Evolutionary conservation across 331 rosid genomes (phyloP).

Genomic region (Quercus phellos): DNA sequence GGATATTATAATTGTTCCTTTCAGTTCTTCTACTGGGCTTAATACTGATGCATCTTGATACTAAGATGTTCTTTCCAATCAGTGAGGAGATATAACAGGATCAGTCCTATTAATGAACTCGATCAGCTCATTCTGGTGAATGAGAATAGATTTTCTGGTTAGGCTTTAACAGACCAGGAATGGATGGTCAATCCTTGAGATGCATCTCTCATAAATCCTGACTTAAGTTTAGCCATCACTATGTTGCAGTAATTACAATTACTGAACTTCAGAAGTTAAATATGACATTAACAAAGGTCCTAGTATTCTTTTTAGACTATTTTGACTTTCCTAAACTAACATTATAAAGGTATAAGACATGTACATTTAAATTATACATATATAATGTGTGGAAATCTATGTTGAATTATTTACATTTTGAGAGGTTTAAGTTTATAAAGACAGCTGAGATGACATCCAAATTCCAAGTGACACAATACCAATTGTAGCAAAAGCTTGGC

Average conservation of each 20-base stretch:
- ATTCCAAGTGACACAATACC: conserved; percentile 63
- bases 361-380: conserved; percentile 37
- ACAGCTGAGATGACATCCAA: conserved; percentile 59
- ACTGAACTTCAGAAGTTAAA: not conserved
- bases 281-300: not conserved
- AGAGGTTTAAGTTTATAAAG: conserved; percentile 35
- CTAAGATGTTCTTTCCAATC: not conserved
- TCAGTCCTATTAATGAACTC: not conserved
- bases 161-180: not conserved
- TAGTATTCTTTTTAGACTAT: not conserved
- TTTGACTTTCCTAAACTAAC: conserved; percentile 30
- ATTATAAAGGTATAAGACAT: conserved; percentile 39
- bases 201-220: not conserved
- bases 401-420: conserved; percentile 36
- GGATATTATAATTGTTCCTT: not conserved
- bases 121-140: not conserved
- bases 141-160: not conserved
- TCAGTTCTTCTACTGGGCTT: not conserved
- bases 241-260: not conserved
- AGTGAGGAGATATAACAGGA: not conserved
- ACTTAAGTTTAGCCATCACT: not conserved
- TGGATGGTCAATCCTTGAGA: not conserved
- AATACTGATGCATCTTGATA: not conserved
- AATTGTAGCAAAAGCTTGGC: conserved; percentile 74
- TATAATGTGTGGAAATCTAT: conserved; percentile 27